These are phyloP conservation scores for Rhizopus sp. DNA, from an alignment of 371 early-diverging fungal genomes.

Conservation along the genomic window DNA sequence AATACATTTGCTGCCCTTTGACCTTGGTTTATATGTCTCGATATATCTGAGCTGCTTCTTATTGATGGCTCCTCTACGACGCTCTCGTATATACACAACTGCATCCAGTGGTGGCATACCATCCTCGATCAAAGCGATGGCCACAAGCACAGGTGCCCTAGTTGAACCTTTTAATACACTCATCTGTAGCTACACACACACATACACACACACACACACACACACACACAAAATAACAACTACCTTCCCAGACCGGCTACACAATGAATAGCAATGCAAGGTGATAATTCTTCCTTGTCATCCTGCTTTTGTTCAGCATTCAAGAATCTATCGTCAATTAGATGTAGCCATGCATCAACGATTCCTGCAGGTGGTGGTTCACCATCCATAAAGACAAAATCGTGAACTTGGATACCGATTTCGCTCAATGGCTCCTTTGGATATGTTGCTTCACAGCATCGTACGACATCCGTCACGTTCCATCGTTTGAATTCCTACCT, in stretches of 20 bases:
- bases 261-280: conserved; percentile 82
- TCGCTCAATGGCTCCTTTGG: conserved; percentile 61
- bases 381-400: conserved; percentile 88
- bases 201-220: no score
- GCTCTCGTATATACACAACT: conserved; percentile 77
- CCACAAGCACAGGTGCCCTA: conserved; percentile 74
- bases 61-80: conserved; percentile 88
- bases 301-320: conserved; percentile 15
- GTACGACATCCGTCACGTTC: conserved; percentile 85
- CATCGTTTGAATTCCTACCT: conserved; percentile 51
- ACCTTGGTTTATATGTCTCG: conserved; percentile 69
- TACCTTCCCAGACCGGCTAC: conserved; percentile 86
- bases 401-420: conserved; percentile 77
- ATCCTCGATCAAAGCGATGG: conserved; percentile 85
- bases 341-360: conserved; percentile 76
- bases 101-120: conserved; percentile 86
- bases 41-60: conserved; percentile 79
- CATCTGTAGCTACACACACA: no score
- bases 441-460: conserved; percentile 94
- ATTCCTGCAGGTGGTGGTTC: conserved; percentile 78
- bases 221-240: no score
- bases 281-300: conserved; percentile 28
- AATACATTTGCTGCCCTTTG: conserved; percentile 46
- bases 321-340: conserved; percentile 63
- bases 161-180: neutral